A percentile compares a stretch with the other conserved stretches of the same genome.
These are phyloP conservation scores for Penicillium nucicola DNA, from an alignment of 495 filamentous ascomycete genomes.

Conservation along the genomic window DNA sequence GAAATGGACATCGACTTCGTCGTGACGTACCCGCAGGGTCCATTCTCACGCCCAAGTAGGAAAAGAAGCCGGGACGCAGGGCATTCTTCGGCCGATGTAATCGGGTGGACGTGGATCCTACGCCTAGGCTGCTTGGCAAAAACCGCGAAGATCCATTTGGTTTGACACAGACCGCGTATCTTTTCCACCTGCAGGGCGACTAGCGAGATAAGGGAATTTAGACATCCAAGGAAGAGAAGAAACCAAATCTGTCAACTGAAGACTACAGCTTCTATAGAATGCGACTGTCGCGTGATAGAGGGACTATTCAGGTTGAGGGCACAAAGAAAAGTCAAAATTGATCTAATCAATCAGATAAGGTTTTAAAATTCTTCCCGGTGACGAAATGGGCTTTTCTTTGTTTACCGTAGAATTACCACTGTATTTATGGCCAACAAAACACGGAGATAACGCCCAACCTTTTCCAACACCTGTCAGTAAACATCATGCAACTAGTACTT, in stretches of 20 bases:
- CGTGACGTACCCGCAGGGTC: neutral
- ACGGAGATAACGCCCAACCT: too few relatives aligned
- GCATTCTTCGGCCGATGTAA: neutral
- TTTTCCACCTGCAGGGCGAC: neutral
- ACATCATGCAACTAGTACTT: too few relatives aligned
- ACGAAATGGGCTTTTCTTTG: too few relatives aligned
- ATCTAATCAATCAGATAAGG: conserved; percentile 9
- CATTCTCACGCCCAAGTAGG: neutral
- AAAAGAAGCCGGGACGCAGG: neutral
- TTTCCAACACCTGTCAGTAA: too few relatives aligned
- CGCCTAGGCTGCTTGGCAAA: neutral
- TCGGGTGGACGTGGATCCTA: neutral
- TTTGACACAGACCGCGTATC: too few relatives aligned
- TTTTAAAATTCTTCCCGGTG: too few relatives aligned
- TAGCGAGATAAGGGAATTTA: neutral
- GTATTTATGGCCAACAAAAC: conserved; percentile 22
- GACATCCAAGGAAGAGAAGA: neutral
- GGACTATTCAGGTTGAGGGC: too few relatives aligned
- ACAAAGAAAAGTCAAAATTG: neutral
- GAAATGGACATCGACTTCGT: neutral
- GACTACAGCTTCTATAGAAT: neutral
- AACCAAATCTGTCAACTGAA: neutral
- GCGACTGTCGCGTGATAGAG: neutral
- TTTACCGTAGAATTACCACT: too few relatives aligned
- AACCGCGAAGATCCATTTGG: neutral